These are phyloP conservation scores for Aureobasidium sp. DNA, from an alignment of 2,329 filamentous ascomycete genomes.

Conservation along the genomic window DNA sequence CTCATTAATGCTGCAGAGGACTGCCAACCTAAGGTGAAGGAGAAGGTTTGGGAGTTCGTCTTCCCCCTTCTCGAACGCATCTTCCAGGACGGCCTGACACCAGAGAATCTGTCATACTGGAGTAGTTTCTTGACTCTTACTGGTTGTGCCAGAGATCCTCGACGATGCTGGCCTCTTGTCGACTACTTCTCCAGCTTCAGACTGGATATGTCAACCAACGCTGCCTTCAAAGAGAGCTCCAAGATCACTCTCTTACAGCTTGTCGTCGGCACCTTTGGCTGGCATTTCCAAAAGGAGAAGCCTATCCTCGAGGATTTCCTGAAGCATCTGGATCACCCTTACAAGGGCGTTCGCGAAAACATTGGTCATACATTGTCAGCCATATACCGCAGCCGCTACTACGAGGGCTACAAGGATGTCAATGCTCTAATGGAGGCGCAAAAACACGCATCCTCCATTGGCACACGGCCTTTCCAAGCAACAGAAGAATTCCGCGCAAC, in stretches of 20 bases:
- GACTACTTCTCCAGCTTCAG: slow-evolving; percentile 77
- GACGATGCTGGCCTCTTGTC: slow-evolving; percentile 77
- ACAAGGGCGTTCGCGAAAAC: slow-evolving; percentile 92
- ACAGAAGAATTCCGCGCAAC: slow-evolving; percentile 63
- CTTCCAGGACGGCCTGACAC: slow-evolving; percentile 85
- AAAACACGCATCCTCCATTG: slow-evolving; percentile 70
- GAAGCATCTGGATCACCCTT: slow-evolving; percentile 87
- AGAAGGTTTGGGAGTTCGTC: slow-evolving; percentile 77
- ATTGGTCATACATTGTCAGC: slow-evolving; percentile 84
- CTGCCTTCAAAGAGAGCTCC: slow-evolving; percentile 96
- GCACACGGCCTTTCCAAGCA: slow-evolving; percentile 74
- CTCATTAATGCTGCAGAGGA: slow-evolving; percentile 75
- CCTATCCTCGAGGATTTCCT: slow-evolving; percentile 87
- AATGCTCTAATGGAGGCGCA: slow-evolving; percentile 67
- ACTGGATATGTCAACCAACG: slow-evolving; percentile 89
- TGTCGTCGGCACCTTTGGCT: slow-evolving; percentile 76
- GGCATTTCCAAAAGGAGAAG: slow-evolving; percentile 89
- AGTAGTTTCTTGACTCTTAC: slow-evolving; percentile 86
- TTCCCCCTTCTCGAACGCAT: slow-evolving; percentile 81
- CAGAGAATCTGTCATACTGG: slow-evolving; percentile 93
- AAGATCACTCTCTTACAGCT: slow-evolving; percentile 93
- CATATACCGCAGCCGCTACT: slow-evolving; percentile 85
- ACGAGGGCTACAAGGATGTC: slow-evolving; percentile 85
- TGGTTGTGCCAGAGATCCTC: slow-evolving; percentile 80
- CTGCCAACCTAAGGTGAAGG: slow-evolving; percentile 62